Evolutionary conservation across 495 filamentous ascomycete genomes (phyloP), one percentile per base, ranked within the genome.

Genomic region (Trichocladium uniseriatum): DNA sequence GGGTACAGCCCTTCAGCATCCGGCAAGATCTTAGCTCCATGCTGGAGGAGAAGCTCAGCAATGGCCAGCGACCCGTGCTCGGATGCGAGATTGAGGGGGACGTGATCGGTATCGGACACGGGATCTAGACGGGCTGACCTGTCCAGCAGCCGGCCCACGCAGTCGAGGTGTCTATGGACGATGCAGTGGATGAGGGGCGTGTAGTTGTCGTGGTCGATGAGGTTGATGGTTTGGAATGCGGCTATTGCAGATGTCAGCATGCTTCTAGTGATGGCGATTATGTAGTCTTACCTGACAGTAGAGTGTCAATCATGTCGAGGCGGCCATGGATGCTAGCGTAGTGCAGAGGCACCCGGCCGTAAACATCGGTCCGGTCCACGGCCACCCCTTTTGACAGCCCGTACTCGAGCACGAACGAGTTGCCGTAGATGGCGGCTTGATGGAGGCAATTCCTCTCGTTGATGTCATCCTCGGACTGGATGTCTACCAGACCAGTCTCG

Each of bases 1-100:
- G 92, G 92, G 63, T 87, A 97, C 6, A 98, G 76, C 1, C 92
- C 92, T 70, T 97, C 94, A 1, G 92, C 94, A 67, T 98, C 92
- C 9, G 92, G 82, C 10, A 95, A 70, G 45, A 98, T 78, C 43
- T 72, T 69, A 11, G 91, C 88, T 6, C 80, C 77, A 43, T 84
- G 78, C 59, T 88, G 80, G 21, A 98, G 76, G 4, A 98, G 77
- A 46, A 94, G 76, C 58, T 86, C 79, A 18, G 90, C 88, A 51
- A 94, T 94, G 3, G 78, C 73, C 29, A 84, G 70, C 1, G 87
- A 89, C 7, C 88, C 90, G 67, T 95, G 82, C 59, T 97, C 90
- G 60, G 90, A 97, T 34, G 92, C 92, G 29, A 98, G 69, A 57
- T 95, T 95, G 31, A 98, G 74, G 2, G 92, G 92, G 36, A 95